Base-by-base conservation (phyloP, 2,329 filamentous ascomycete genomes). In the Trichoderma pleuroti region DNA sequence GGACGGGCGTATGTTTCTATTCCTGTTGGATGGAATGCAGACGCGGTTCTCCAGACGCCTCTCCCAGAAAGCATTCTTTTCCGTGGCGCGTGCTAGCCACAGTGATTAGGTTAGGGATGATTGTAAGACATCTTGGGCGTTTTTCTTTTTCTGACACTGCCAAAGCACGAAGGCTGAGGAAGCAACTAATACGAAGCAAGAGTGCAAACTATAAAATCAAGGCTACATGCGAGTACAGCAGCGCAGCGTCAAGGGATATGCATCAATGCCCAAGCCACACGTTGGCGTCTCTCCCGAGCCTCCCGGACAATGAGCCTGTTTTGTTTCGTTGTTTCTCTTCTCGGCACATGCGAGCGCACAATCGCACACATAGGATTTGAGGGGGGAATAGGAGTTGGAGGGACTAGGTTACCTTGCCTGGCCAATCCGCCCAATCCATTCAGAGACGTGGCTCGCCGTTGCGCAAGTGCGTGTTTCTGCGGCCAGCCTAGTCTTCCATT, bases 201-300 rank as follows among this genome's bases (percentile, higher is more conserved):
- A 52, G 30, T 6, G 14, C 42, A 46, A 64, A 64, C 61, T 64
- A 64, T 52, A 64, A 64, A 64, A 52, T 49, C 46, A 14, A 1
- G 46, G 46, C 21, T 52, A 52, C 21, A 42, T 16, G 16, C n/a
- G 39, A 42, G 39, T n/a, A 42, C 39, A 42, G n/a, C 39, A 49
- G 32, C 21, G n/a, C 39, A 49, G 32, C 21, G 26, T n/a, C n/a
- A 63, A 36, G 42, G 46, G 21, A 36, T 49, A 42, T 57, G 63
- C 24, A 66, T 66, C 18, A n/a, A 66, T 24, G 49, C 63, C 32
- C 18, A 66, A 36, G 63, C 49, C 63, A 57, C 63, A 42, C 63
- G 28, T 34, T 18, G 34, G 63, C 49, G 39, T 34, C 34, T 30
- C 56, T 66, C 52, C 63, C 63, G 63, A 66, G 63, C 32, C 63